Evolutionary conservation across 306 rosid genomes (phyloP).

Genomic region (Delonix regia): DNA sequence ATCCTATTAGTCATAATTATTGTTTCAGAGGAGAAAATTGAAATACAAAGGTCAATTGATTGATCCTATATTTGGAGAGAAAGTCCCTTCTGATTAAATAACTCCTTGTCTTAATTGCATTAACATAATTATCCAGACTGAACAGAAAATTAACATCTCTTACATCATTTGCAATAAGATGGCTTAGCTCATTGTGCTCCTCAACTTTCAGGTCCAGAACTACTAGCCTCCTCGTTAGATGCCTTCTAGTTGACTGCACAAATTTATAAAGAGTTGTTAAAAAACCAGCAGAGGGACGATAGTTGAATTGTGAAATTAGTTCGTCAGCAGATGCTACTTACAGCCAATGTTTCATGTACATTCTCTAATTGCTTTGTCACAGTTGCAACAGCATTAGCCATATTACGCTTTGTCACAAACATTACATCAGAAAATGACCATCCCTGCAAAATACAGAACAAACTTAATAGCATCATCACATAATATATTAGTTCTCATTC

Average conservation of each 20-base stretch:
- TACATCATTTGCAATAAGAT: slow-evolving; percentile 69
- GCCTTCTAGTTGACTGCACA: slow-evolving; percentile 67
- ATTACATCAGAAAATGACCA: slow-evolving; percentile 80
- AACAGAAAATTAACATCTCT: slow-evolving; percentile 33
- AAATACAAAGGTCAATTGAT: neutral
- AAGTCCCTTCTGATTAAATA: neutral
- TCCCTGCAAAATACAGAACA: slow-evolving; percentile 49
- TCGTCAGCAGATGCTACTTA: slow-evolving; percentile 49
- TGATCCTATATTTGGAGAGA: neutral
- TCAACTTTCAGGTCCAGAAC: slow-evolving; percentile 70
- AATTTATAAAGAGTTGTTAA: slow-evolving; percentile 13
- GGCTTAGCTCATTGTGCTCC: slow-evolving; percentile 60
- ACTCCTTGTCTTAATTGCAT: slow-evolving; percentile 14
- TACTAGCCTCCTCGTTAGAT: slow-evolving; percentile 71
- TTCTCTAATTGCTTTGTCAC: slow-evolving; percentile 77
- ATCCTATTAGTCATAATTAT: slow-evolving; percentile 1
- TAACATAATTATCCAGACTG: neutral
- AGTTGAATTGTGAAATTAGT: slow-evolving; percentile 25
- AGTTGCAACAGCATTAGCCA: slow-evolving; percentile 68
- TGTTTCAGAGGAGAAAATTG: neutral
- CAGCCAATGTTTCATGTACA: slow-evolving; percentile 76
- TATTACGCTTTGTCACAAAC: slow-evolving; percentile 82
- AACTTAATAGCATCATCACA: slow-evolving; percentile 21
- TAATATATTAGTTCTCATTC: slow-evolving; percentile 4
- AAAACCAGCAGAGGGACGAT: slow-evolving; percentile 10